Conservation (phyloP, 1,284 basidiomycete species). For the Sporisorium scitamineum region DNA sequence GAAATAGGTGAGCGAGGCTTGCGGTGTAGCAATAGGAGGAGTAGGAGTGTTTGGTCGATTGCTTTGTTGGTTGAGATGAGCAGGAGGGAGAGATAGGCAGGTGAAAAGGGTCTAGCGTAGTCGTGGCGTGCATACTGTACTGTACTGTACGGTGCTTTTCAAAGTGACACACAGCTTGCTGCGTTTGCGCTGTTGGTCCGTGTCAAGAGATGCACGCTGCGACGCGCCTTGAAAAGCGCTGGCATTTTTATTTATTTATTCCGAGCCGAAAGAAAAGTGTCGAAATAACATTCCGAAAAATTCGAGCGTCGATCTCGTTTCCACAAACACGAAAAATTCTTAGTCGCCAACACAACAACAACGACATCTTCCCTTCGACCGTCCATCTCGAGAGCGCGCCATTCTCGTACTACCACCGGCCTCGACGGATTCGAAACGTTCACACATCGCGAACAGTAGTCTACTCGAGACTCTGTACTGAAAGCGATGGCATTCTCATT, state of each 20-base stretch:
- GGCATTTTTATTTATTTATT: not conserved
- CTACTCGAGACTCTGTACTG: not conserved
- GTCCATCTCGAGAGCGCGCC: not conserved
- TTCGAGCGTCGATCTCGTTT: constrained; percentile 9
- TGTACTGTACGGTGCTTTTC: no score
- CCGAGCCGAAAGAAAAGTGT: not conserved
- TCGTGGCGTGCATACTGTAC: not conserved
- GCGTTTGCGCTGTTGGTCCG: constrained; percentile 1
- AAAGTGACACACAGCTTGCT: constrained; percentile 1
- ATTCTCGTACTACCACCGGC: not conserved
- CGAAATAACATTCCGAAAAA: not conserved
- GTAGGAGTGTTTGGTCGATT: not conserved
- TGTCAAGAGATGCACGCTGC: not conserved
- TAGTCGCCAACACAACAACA: not conserved
- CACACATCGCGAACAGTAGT: not conserved
- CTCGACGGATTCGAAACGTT: not conserved
- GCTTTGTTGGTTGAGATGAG: not conserved
- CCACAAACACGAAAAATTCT: constrained; percentile 6
- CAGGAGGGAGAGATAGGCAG: not conserved
- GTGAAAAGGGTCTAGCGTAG: not conserved
- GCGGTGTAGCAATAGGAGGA: not conserved
- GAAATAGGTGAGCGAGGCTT: not conserved
- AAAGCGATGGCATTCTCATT: constrained; percentile 62
- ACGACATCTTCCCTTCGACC: constrained; percentile 5
- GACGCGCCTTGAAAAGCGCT: not conserved